phyloP scores from a whole-genome alignment of 2,329 filamentous ascomycete species.

The Trichoderma semiorbis region DNA sequence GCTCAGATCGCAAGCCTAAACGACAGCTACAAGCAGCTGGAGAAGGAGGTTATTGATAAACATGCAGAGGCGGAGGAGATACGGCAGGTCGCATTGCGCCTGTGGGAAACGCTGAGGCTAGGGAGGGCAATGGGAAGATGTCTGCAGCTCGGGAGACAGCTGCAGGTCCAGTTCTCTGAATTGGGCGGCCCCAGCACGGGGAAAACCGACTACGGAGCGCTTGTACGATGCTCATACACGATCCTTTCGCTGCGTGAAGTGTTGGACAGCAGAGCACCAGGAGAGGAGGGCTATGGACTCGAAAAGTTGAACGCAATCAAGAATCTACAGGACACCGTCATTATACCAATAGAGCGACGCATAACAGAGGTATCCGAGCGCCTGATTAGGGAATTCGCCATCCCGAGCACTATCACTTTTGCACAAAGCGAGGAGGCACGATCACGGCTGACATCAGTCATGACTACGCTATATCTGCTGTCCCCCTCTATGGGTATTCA shows the following conservation, averaged over 20 bases:
- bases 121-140: constrained; percentile 74
- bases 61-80: constrained; percentile 85
- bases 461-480: constrained; percentile 75
- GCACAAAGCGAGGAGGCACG: constrained; percentile 70
- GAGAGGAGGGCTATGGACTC: constrained; percentile 74
- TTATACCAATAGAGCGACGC: constrained; percentile 68
- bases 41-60: constrained; percentile 81
- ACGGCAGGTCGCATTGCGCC: constrained; percentile 67
- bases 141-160: constrained; percentile 75
- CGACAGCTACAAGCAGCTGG: constrained; percentile 78
- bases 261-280: constrained; percentile 61
- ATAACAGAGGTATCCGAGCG: constrained; percentile 73
- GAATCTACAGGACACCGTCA: constrained; percentile 65
- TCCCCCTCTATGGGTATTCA: constrained; percentile 60
- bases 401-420: constrained; percentile 56
- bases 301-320: constrained; percentile 69
- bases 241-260: constrained; percentile 73
- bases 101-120: constrained; percentile 76
- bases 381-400: constrained; percentile 77
- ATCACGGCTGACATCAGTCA: constrained; percentile 67
- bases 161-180: constrained; percentile 82
- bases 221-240: constrained; percentile 79
- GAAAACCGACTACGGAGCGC: constrained; percentile 70
- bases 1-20: constrained; percentile 76
- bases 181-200: constrained; percentile 42